Evolutionary conservation across 2,329 filamentous ascomycete genomes (phyloP).

Genomic region (Paraconiothyrium brasiliense): DNA sequence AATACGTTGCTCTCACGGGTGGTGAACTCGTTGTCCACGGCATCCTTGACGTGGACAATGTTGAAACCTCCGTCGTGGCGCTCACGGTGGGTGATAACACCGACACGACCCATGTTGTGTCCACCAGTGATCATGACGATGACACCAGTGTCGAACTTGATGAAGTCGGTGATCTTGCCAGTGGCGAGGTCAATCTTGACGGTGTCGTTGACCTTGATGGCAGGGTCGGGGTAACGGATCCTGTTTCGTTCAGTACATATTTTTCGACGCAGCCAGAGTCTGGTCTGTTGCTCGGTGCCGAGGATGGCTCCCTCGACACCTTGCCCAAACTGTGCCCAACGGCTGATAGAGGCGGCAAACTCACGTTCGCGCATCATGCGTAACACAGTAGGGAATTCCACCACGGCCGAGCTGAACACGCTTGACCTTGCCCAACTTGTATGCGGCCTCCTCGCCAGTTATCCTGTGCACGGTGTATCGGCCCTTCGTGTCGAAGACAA

Average conservation of each 20-base stretch:
- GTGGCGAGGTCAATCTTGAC: constrained; percentile 98
- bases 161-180: constrained; percentile 97
- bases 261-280: constrained; percentile 75
- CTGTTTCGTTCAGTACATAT: constrained; percentile 65
- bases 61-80: constrained; percentile 99
- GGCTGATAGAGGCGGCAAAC: constrained; percentile 99
- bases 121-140: constrained; percentile 99
- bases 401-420: constrained; percentile 98
- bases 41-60: constrained; percentile 99
- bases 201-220: constrained; percentile 99
- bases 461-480: constrained; percentile 99
- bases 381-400: constrained; percentile 99
- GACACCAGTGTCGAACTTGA: constrained; percentile 98
- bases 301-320: constrained; percentile 44
- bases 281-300: constrained; percentile 98
- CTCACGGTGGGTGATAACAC: constrained; percentile 99
- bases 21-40: constrained; percentile 99
- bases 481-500: constrained; percentile 99
- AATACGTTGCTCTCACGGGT: constrained; percentile 99
- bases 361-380: constrained; percentile 99
- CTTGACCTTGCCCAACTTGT: constrained; percentile 99
- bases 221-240: constrained; percentile 98
- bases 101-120: constrained; percentile 99
- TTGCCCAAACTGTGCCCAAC: constrained; percentile 74
- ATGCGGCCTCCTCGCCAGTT: constrained; percentile 97